Conservation (phyloP, 164 flowering plant species). For the Tinospora cordifolia region DNA sequence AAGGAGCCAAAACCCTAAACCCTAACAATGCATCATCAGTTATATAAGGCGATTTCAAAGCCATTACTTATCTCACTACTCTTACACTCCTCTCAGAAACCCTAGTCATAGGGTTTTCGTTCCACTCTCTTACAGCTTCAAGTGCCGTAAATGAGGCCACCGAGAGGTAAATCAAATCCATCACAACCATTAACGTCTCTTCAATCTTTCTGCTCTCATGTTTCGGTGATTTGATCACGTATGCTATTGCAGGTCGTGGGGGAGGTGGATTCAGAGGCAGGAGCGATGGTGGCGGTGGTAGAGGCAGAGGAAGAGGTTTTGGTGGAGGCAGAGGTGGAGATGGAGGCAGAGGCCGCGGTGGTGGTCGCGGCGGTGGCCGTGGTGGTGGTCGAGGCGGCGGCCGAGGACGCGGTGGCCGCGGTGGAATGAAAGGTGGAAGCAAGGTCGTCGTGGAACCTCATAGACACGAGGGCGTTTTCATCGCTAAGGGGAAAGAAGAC, state of each 20-base stretch:
- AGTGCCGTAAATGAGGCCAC: slow-evolving; percentile 21
- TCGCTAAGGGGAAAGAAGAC: slow-evolving; percentile 92
- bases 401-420: slow-evolving; percentile 47
- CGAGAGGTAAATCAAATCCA: slow-evolving; percentile 11
- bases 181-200: not conserved
- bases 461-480: slow-evolving; percentile 79
- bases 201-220: not conserved
- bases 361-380: slow-evolving; percentile 30
- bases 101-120: not conserved
- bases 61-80: not conserved
- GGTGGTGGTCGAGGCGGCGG: slow-evolving; percentile 45
- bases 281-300: slow-evolving; percentile 29
- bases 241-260: slow-evolving; percentile 13
- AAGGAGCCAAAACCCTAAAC: slow-evolving; percentile 5
- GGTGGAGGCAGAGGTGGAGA: slow-evolving; percentile 36
- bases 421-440: slow-evolving; percentile 86
- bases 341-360: slow-evolving; percentile 22
- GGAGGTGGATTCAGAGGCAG: slow-evolving; percentile 30
- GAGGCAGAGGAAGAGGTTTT: slow-evolving; percentile 41
- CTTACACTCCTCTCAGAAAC: not conserved
- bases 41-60: not conserved
- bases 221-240: not conserved
- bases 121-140: not conserved
- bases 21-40: not conserved
- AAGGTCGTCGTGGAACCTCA: slow-evolving; percentile 82